phyloP scores from a whole-genome alignment of 2,329 filamentous ascomycete genomes.

The Verticillium albo-atrum region DNA sequence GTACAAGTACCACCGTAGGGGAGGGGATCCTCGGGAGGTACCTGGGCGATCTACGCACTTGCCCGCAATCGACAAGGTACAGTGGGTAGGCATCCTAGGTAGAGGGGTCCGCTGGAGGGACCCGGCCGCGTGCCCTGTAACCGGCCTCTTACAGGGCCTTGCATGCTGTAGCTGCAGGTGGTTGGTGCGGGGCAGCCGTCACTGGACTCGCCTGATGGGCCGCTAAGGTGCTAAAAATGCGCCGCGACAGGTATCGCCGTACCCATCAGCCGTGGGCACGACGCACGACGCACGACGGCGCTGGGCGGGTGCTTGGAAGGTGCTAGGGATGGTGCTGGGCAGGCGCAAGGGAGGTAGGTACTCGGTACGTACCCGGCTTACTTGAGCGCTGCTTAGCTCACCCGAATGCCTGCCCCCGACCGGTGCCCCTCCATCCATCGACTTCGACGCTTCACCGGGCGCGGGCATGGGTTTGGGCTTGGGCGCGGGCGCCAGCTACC shows the following conservation, averaged over 20 bases:
- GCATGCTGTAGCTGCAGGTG: not conserved
- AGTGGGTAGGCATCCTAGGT: too few relatives aligned
- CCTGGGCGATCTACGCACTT: not conserved
- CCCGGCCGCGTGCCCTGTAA: not conserved
- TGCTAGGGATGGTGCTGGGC: too few relatives aligned
- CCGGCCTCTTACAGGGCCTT: not conserved
- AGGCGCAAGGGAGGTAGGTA: too few relatives aligned
- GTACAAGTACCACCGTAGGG: too few relatives aligned
- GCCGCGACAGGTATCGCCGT: not conserved
- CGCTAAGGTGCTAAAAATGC: too few relatives aligned
- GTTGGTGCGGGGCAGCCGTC: not conserved
- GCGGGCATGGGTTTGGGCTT: too few relatives aligned
- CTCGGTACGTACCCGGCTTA: not conserved
- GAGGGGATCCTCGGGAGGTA: not conserved
- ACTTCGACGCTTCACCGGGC: not conserved
- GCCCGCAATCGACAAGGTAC: not conserved
- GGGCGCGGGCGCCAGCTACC: not conserved
- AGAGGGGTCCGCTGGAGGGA: not conserved
- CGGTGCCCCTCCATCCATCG: not conserved
- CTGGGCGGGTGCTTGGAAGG: too few relatives aligned
- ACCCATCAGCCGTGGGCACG: too few relatives aligned
- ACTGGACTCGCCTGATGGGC: not conserved
- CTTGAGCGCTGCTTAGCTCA: not conserved
- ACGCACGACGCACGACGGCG: too few relatives aligned
- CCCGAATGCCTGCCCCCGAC: not conserved